phyloP scores from a whole-genome alignment of 2,329 filamentous ascomycete genomes.

The Talaromyces sp. region DNA sequence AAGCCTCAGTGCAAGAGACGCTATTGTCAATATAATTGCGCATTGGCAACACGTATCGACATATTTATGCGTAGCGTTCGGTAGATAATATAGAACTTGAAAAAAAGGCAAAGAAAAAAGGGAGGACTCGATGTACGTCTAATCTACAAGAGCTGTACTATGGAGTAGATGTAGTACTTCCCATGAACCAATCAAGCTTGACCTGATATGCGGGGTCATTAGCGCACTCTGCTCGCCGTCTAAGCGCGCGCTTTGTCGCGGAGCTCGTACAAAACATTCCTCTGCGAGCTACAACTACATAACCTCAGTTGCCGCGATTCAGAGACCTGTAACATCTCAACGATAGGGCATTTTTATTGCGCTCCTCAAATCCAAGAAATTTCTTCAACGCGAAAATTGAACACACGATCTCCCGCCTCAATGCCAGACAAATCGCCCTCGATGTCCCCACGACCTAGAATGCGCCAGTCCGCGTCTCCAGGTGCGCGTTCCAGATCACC shows the following conservation, averaged over 20 bases:
- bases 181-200: neutral
- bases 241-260: neutral
- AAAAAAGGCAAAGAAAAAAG: neutral
- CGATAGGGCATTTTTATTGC: neutral
- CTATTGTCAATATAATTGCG: neutral
- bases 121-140: no score
- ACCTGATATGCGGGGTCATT: neutral
- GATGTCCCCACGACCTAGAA: constrained; percentile 22
- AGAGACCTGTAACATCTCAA: neutral
- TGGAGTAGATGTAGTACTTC: neutral
- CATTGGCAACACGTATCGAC: neutral
- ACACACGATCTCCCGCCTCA: neutral
- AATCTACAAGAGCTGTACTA: neutral
- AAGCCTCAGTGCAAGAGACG: neutral
- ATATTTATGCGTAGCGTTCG: neutral
- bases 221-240: neutral
- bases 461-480: constrained; percentile 35
- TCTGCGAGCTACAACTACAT: neutral
- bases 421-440: constrained; percentile 21
- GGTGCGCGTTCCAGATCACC: constrained; percentile 30
- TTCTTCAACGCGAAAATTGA: neutral
- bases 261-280: neutral
- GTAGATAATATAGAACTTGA: neutral
- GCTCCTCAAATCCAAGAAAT: no score
- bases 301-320: neutral